A percentile compares a stretch with the other conserved stretches of the same genome.
These are phyloP conservation scores for Macrophomina phaseolina DNA, from an alignment of 2,329 filamentous ascomycete species.

Conservation along the genomic window DNA sequence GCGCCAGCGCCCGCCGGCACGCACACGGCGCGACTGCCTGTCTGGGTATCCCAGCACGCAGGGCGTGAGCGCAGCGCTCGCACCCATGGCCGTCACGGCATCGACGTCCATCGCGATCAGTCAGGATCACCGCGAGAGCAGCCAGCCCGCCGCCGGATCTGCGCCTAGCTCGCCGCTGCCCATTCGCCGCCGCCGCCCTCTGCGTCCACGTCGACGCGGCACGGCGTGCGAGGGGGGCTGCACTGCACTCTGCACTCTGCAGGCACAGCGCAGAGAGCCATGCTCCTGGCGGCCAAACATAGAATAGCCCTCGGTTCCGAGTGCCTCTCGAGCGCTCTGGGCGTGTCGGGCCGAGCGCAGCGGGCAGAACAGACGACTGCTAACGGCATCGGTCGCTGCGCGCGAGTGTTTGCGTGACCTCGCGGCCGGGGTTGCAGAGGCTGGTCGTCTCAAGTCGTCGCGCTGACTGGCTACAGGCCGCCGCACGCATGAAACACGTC, in stretches of 20 bases:
- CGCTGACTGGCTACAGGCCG: conserved; percentile 5
- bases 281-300: conserved; percentile 7
- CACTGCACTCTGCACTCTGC: conserved; percentile 1
- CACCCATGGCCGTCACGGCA: neutral
- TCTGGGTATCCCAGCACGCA: conserved; percentile 13
- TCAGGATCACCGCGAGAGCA: conserved; percentile 4
- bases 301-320: conserved; percentile 10
- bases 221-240: neutral
- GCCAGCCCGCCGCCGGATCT: conserved; percentile 9
- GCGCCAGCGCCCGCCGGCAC: neutral
- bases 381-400: neutral
- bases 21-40: conserved; percentile 7
- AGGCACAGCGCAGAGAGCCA: conserved; percentile 14
- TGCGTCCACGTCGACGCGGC: conserved; percentile 13
- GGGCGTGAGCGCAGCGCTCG: neutral
- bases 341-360: neutral
- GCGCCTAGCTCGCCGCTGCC: neutral
- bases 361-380: neutral
- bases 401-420: conserved; percentile 20
- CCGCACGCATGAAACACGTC: conserved; percentile 10
- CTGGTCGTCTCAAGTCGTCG: conserved; percentile 9
- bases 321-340: conserved; percentile 10
- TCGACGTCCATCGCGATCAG: neutral
- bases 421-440: neutral
- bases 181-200: neutral